A percentile compares a stretch with the other conserved stretches of the same genome.
Conservation (phyloP, 371 early-diverging fungal genomes). For the Mucor mucedo region DNA sequence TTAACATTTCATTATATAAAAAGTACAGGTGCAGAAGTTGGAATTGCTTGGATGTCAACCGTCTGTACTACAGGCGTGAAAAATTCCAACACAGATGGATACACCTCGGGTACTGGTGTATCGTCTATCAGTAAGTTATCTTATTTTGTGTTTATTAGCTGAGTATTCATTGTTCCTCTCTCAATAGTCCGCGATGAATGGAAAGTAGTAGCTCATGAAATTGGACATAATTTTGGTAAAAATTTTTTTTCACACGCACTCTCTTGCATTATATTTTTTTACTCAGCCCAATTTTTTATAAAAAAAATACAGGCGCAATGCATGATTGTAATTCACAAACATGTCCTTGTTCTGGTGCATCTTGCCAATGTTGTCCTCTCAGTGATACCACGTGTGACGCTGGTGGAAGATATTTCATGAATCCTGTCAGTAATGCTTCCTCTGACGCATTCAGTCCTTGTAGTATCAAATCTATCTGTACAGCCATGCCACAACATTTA, state of each 20-base stretch:
- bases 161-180: background rate
- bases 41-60: constrained; percentile 90
- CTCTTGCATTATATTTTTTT: constrained; percentile 3
- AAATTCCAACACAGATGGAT: constrained; percentile 28
- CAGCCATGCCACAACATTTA: constrained; percentile 47
- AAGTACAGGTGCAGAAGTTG: constrained; percentile 85
- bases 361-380: constrained; percentile 75
- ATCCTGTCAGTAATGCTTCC: constrained; percentile 81
- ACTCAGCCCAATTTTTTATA: constrained; percentile 2
- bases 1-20: background rate
- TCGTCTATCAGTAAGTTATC: constrained; percentile 69
- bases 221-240: constrained; percentile 89
- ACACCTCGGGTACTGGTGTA: constrained; percentile 87
- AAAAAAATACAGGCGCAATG: constrained; percentile 47
- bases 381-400: constrained; percentile 81
- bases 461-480: constrained; percentile 77
- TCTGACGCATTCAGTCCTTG: constrained; percentile 83
- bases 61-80: constrained; percentile 62
- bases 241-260: background rate
- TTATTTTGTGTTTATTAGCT: background rate
- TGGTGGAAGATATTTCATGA: constrained; percentile 80
- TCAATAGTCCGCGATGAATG: constrained; percentile 78
- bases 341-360: constrained; percentile 63
- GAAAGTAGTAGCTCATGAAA: constrained; percentile 97
- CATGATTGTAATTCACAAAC: constrained; percentile 71